Percentiles rank a stretch among this genome's conserved stretches.
Evolutionary conservation across 371 early-diverging fungal genomes (phyloP).

Genomic region (Furculomyces boomerangus): DNA sequence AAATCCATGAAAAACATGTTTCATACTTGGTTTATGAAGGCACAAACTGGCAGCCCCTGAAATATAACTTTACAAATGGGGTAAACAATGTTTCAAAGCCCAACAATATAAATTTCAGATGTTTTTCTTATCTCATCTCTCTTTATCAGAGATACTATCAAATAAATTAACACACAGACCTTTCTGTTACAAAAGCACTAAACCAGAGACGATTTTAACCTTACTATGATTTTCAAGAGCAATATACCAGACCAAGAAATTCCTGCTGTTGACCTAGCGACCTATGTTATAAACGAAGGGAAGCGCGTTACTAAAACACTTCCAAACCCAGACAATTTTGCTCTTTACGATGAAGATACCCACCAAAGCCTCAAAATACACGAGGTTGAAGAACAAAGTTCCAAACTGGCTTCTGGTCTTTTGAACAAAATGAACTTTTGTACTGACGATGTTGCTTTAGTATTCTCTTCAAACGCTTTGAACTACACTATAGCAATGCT

Average conservation of each 20-base stretch:
- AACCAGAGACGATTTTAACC: too few species aligned
- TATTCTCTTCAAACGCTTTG: conserved; percentile 46
- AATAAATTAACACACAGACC: too few species aligned
- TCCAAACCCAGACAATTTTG: not conserved
- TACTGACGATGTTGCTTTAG: conserved; percentile 42
- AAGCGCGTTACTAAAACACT: not conserved
- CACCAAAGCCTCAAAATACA: conserved; percentile 34
- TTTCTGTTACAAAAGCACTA: too few species aligned
- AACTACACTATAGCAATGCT: conserved; percentile 27
- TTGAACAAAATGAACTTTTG: conserved; percentile 30
- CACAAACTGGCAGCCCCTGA: too few species aligned
- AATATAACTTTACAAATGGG: too few species aligned
- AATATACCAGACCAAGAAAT: not conserved
- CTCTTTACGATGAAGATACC: conserved; percentile 35
- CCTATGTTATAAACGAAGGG: not conserved
- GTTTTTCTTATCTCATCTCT: too few species aligned
- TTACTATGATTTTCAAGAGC: conserved; percentile 2
- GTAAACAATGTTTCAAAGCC: too few species aligned
- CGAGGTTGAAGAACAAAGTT: conserved; percentile 32
- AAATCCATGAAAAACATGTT: too few species aligned
- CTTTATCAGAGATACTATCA: too few species aligned
- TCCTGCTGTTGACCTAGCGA: conserved; percentile 3
- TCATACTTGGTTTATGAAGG: too few species aligned
- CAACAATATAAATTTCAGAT: too few species aligned
- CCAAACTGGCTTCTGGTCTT: conserved; percentile 48